Evolutionary conservation across 2,329 filamentous ascomycete species (phyloP).

Genomic region (Colletotrichum spaethianum): DNA sequence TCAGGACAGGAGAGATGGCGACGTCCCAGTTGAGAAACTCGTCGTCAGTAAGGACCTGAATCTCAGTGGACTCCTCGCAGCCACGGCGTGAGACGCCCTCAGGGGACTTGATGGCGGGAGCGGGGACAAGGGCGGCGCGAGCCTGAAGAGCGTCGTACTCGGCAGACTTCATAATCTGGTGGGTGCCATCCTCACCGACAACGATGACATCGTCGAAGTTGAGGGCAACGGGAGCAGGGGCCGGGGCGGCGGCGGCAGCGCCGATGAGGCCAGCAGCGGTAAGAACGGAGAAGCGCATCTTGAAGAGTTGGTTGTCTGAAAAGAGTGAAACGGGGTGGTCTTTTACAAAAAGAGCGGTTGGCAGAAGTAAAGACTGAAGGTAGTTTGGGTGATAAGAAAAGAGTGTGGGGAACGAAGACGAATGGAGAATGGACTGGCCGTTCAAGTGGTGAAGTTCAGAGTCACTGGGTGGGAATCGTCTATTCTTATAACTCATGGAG

Average conservation of each 20-base stretch:
- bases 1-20: constrained; percentile 53
- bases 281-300: constrained; percentile 39
- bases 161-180: constrained; percentile 46
- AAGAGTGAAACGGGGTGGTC: constrained; percentile 18
- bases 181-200: constrained; percentile 44
- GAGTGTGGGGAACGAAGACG: constrained; percentile 31
- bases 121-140: constrained; percentile 31
- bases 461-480: constrained; percentile 15
- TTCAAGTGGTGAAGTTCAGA: constrained; percentile 10
- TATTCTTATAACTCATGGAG: constrained; percentile 28
- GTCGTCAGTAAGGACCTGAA: constrained; percentile 44
- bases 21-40: constrained; percentile 57
- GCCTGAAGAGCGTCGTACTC: constrained; percentile 44
- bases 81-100: constrained; percentile 28
- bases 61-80: constrained; percentile 44
- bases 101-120: constrained; percentile 6
- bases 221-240: constrained; percentile 33
- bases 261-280: constrained; percentile 26
- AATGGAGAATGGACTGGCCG: constrained; percentile 36
- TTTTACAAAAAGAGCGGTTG: constrained; percentile 35
- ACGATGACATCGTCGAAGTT: constrained; percentile 47
- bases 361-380: constrained; percentile 38
- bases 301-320: constrained; percentile 12
- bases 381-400: constrained; percentile 25
- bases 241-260: constrained; percentile 16